Evolutionary conservation across 306 rosid species (phyloP).

Genomic region (Vigna hirtella): DNA sequence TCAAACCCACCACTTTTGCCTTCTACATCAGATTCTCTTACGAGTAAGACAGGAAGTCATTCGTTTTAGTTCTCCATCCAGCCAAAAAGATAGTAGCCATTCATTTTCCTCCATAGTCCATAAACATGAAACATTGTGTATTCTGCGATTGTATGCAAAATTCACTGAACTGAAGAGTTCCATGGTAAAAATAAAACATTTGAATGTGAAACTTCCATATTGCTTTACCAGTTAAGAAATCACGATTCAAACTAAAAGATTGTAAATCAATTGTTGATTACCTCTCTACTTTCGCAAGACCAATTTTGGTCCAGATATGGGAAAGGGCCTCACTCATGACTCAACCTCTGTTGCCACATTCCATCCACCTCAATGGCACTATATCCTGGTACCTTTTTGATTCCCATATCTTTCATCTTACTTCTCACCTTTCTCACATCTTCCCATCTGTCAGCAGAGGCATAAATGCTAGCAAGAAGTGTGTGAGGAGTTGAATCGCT

Average conservation of each 20-base stretch:
- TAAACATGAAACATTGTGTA: not conserved
- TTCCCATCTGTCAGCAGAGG: conserved; percentile 77
- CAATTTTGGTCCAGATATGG: conserved; percentile 1
- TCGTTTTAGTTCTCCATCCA: conserved; percentile 21
- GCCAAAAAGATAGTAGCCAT: not conserved
- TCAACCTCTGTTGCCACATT: conserved; percentile 5
- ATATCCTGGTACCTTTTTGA: conserved; percentile 68
- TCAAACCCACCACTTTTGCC: conserved; percentile 21
- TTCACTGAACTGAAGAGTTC: conserved; percentile 14
- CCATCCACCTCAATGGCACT: conserved; percentile 68
- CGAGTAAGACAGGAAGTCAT: conserved; percentile 7
- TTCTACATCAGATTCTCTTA: conserved; percentile 9
- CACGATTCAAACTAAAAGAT: conserved; percentile 1
- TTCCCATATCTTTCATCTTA: conserved; percentile 67
- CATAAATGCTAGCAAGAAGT: conserved; percentile 75
- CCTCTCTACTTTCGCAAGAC: conserved; percentile 5
- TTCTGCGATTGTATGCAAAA: not conserved
- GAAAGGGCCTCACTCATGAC: conserved; percentile 8
- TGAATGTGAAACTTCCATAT: conserved; percentile 18
- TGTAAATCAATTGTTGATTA: conserved; percentile 9
- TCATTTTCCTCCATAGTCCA: conserved; percentile 15
- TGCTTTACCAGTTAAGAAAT: conserved; percentile 11
- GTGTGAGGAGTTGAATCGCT: conserved; percentile 65
- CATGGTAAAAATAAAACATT: not conserved
- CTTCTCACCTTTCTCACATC: conserved; percentile 72